These are phyloP conservation scores for Colletotrichum orbiculare DNA, from an alignment of 2,329 filamentous ascomycete genomes.

Conservation along the genomic window DNA sequence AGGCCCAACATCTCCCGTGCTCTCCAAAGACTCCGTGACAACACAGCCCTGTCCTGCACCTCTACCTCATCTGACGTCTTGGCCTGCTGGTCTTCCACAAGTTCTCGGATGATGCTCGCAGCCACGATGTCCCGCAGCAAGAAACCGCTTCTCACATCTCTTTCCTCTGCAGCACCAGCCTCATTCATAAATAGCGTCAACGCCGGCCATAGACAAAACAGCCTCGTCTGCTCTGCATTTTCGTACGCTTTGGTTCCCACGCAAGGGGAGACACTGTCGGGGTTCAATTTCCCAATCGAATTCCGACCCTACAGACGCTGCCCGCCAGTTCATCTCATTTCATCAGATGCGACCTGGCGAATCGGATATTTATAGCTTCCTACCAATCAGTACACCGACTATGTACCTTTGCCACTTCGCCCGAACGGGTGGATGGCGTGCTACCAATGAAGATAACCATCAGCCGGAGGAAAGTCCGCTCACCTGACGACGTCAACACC, in stretches of 20 bases:
- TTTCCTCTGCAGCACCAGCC: not conserved
- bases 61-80: slow-evolving; percentile 15
- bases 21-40: slow-evolving; percentile 5
- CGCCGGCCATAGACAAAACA: no score
- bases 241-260: no score
- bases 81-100: not conserved
- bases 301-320: not conserved
- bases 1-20: not conserved
- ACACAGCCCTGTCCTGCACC: slow-evolving; percentile 12
- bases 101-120: not conserved
- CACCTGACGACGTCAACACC: no score
- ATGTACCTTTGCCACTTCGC: not conserved
- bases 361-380: not conserved
- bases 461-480: not conserved
- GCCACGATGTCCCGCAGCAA: no score
- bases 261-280: no score
- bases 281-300: not conserved
- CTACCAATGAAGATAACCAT: not conserved
- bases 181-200: no score
- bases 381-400: not conserved
- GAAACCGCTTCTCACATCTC: not conserved
- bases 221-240: no score
- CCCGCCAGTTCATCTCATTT: slow-evolving; percentile 10
- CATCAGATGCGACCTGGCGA: slow-evolving; percentile 7
- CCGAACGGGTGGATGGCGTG: not conserved